These are phyloP conservation scores for Scleromitrula shiraiana DNA, from an alignment of 2,329 filamentous ascomycete species.

Conservation along the genomic window DNA sequence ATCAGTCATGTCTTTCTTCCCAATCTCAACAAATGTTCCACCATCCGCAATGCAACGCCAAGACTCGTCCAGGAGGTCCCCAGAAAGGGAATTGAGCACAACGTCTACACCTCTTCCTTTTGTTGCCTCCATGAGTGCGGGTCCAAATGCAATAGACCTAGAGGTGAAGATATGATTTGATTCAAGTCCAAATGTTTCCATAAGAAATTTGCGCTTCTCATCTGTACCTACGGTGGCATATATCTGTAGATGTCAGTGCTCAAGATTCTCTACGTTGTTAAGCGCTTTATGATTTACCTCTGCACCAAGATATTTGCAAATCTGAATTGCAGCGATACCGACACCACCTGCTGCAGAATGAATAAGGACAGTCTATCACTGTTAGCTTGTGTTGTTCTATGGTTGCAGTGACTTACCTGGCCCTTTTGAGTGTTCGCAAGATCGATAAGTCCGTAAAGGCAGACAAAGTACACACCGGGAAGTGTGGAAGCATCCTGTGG, in stretches of 20 bases:
- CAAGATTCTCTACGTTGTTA: neutral
- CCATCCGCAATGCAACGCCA: neutral
- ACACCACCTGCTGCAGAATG: constrained; percentile 29
- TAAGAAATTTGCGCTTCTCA: constrained; percentile 18
- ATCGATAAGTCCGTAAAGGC: too few relatives aligned
- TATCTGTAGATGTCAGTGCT: constrained; percentile 9
- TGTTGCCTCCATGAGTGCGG: neutral
- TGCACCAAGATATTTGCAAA: constrained; percentile 23
- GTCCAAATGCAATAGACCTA: neutral
- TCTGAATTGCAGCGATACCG: constrained; percentile 29
- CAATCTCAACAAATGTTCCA: neutral
- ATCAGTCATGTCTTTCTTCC: neutral
- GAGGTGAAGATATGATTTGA: neutral
- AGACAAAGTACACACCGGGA: too few relatives aligned
- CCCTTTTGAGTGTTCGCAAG: too few relatives aligned
- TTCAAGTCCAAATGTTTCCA: neutral
- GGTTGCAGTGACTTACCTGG: too few relatives aligned
- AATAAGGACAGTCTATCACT: constrained; percentile 30
- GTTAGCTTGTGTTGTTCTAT: too few relatives aligned
- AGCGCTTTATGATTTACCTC: constrained; percentile 11
- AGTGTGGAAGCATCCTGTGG: too few relatives aligned
- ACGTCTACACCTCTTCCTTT: neutral
- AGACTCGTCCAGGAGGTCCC: neutral
- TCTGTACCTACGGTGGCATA: constrained; percentile 22
- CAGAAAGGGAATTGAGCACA: neutral